A percentile compares a stretch with the other conserved stretches of the same genome.
phyloP scores from a whole-genome alignment of 78 protist species.

The Dictyostelium citrinum region DNA sequence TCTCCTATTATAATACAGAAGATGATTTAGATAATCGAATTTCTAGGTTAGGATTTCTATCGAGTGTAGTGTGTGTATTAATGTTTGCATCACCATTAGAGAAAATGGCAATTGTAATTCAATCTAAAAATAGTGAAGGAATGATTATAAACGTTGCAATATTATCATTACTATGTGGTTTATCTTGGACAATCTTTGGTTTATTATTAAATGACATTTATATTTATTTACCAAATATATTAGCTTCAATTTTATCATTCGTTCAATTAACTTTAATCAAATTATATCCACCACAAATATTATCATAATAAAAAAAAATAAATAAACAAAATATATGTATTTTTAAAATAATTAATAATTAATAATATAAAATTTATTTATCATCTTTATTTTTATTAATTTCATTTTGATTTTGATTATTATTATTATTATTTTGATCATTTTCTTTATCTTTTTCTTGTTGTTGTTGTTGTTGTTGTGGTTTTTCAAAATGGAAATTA shows the following conservation, averaged over 20 bases:
- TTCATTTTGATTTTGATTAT: too few relatives aligned
- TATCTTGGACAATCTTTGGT: slow-evolving; percentile 24
- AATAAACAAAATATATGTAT: neutral
- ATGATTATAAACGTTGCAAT: slow-evolving; percentile 25
- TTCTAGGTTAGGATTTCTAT: slow-evolving; percentile 6
- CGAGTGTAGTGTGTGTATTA: slow-evolving; percentile 13
- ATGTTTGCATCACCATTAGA: slow-evolving; percentile 55
- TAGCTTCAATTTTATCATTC: slow-evolving; percentile 21
- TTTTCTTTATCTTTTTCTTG: neutral
- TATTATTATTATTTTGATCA: too few relatives aligned
- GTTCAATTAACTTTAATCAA: neutral
- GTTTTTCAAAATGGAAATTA: slow-evolving; percentile 39
- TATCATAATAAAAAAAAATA: neutral
- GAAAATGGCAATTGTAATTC: slow-evolving; percentile 2
- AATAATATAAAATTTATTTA: neutral
- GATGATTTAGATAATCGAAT: neutral
- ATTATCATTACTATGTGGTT: neutral
- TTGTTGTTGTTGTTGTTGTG: neutral
- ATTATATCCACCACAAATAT: slow-evolving; percentile 2
- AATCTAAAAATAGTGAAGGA: slow-evolving; percentile 23
- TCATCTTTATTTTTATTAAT: neutral
- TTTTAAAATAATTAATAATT: neutral
- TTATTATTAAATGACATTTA: slow-evolving; percentile 3
- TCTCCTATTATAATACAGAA: neutral
- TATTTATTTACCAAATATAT: slow-evolving; percentile 30